Evolutionary conservation across 2,329 filamentous ascomycete species (phyloP).

Genomic region (Sclerotinia nivalis): DNA sequence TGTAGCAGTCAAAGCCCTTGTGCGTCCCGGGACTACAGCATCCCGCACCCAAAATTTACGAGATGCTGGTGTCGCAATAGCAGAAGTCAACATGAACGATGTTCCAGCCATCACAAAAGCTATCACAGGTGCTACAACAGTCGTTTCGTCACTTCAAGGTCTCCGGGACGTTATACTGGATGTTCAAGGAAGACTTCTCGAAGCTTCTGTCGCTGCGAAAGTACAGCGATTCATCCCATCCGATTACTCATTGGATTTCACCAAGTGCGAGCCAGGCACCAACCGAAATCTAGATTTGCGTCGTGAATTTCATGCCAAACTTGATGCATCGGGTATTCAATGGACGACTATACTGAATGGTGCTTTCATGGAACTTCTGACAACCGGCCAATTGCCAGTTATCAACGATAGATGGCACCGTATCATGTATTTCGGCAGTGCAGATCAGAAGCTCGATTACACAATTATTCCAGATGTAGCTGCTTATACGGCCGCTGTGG

Average conservation of each 20-base stretch:
- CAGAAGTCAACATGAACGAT: constrained; percentile 24
- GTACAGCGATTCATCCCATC: constrained; percentile 60
- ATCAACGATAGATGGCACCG: constrained; percentile 26
- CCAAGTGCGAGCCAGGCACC: constrained; percentile 21
- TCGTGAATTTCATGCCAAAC: constrained; percentile 25
- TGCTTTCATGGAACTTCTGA: constrained; percentile 24
- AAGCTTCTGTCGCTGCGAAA: constrained; percentile 58
- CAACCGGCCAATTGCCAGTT: constrained; percentile 12
- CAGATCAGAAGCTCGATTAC: constrained; percentile 24
- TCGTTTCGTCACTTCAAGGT: constrained; percentile 25
- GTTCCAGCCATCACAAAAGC: constrained; percentile 15
- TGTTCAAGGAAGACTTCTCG: constrained; percentile 40
- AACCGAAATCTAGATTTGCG: constrained; percentile 26
- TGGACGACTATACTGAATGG: constrained; percentile 27
- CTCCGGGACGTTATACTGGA: constrained; percentile 24
- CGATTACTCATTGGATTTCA: constrained; percentile 47
- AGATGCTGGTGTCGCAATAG: constrained; percentile 21
- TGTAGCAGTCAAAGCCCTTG: constrained; percentile 25
- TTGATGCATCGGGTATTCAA: constrained; percentile 24
- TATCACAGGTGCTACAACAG: constrained; percentile 22
- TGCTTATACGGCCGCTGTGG: constrained; percentile 25
- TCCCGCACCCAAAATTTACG: constrained; percentile 23
- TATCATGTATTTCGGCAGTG: constrained; percentile 24
- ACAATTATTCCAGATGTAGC: constrained; percentile 22
- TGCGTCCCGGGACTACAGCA: constrained; percentile 25